These are phyloP conservation scores for Cyberlindnera nakhonratchasimensis DNA, from an alignment of 805 yeast genomes.

Conservation along the genomic window DNA sequence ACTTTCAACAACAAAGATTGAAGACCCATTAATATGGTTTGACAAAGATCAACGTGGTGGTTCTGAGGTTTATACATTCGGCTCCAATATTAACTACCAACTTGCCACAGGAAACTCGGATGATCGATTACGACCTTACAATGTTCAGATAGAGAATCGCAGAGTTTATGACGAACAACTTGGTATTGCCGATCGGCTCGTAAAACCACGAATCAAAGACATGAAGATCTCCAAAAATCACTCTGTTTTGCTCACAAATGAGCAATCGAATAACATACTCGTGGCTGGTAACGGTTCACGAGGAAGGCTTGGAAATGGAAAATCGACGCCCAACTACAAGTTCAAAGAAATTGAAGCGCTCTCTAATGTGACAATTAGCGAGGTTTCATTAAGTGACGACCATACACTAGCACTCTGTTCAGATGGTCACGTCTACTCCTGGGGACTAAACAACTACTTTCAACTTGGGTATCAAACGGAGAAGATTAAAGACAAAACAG, in stretches of 20 bases:
- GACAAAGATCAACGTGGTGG: constrained; percentile 44
- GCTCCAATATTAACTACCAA: constrained; percentile 58
- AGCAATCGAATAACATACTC: constrained; percentile 42
- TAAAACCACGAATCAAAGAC: constrained; percentile 44
- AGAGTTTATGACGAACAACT: constrained; percentile 14
- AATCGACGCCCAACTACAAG: constrained; percentile 37
- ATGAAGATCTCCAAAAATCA: constrained; percentile 63
- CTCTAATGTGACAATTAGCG: constrained; percentile 30
- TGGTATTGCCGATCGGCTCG: constrained; percentile 28
- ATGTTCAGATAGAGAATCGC: constrained; percentile 29
- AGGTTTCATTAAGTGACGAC: constrained; percentile 55
- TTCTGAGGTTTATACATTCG: constrained; percentile 56
- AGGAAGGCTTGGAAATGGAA: constrained; percentile 68
- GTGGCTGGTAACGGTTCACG: constrained; percentile 66
- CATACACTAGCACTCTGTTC: constrained; percentile 60
- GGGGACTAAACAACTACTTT: constrained; percentile 74
- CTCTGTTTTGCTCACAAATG: constrained; percentile 54
- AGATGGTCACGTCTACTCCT: constrained; percentile 55
- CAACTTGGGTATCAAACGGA: constrained; percentile 58
- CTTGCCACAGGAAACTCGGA: constrained; percentile 66
- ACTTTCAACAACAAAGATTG: neutral
- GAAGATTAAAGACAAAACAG: constrained; percentile 24
- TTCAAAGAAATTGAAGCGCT: constrained; percentile 43
- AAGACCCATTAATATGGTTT: constrained; percentile 38
- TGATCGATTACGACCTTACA: constrained; percentile 43